Conservation (phyloP, 805 yeast species). For the Metschnikowia peoriensis region DNA sequence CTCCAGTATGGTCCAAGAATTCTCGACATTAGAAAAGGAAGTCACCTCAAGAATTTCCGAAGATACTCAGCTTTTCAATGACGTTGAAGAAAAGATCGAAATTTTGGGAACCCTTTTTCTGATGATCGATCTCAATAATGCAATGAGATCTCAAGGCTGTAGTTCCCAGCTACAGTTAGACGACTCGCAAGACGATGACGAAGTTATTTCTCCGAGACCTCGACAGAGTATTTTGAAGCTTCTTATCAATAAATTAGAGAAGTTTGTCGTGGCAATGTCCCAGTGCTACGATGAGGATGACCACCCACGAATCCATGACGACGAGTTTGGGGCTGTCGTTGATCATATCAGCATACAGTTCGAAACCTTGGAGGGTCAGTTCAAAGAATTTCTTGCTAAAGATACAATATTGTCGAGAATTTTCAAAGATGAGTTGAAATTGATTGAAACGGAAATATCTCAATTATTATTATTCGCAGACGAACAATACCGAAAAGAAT, state of each 20-base stretch:
- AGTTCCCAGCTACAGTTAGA: background rate
- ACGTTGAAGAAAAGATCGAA: background rate
- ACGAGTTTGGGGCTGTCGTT: background rate
- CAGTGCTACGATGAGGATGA: background rate
- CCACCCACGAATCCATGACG: background rate
- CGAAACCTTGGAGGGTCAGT: background rate
- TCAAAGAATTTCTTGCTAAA: background rate
- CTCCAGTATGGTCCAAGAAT: background rate
- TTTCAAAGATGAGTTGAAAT: background rate
- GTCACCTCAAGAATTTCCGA: background rate
- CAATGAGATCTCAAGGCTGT: slow-evolving; percentile 1
- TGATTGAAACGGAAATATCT: background rate
- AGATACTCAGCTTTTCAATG: background rate
- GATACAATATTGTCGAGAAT: slow-evolving; percentile 1
- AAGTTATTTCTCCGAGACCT: background rate
- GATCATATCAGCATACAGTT: background rate
- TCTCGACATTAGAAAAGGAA: background rate
- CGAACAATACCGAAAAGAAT: background rate
- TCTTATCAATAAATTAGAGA: background rate
- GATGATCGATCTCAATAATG: background rate
- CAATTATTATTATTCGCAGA: background rate
- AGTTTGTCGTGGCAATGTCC: background rate
- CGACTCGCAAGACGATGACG: background rate
- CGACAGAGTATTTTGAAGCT: background rate
- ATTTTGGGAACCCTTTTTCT: background rate